Percentiles rank a stretch among this genome's conserved stretches.
These are phyloP conservation scores for Rosa rugosa DNA, from an alignment of 306 rosid species.

Conservation along the genomic window DNA sequence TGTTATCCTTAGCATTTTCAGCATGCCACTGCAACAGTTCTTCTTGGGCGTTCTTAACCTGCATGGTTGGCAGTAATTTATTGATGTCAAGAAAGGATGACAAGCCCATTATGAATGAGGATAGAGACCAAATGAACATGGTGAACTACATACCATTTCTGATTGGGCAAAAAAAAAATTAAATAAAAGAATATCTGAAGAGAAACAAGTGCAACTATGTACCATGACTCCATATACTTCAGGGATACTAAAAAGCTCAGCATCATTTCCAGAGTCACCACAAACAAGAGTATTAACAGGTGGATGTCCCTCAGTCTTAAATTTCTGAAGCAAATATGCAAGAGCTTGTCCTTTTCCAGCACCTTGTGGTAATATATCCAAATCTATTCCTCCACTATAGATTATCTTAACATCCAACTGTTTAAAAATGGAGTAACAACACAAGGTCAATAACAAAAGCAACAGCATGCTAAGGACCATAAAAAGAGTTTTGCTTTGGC, in stretches of 20 bases:
- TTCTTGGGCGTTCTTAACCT: conserved; percentile 99
- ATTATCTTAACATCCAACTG: conserved; percentile 98
- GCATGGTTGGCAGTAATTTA: conserved; percentile 26
- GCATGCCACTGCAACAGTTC: conserved; percentile 92
- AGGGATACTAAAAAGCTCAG: conserved; percentile 91
- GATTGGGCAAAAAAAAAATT: background rate
- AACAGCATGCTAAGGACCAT: background rate
- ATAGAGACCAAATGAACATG: background rate
- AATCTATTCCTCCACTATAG: conserved; percentile 93
- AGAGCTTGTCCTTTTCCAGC: conserved; percentile 99
- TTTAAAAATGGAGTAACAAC: conserved; percentile 27
- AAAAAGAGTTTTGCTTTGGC: conserved; percentile 1
- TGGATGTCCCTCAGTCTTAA: conserved; percentile 61
- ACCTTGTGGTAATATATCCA: conserved; percentile 87
- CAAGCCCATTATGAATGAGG: conserved; percentile 1
- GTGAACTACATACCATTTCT: background rate
- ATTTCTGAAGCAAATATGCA: conserved; percentile 83
- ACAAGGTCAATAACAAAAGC: conserved; percentile 17
- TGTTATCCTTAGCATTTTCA: conserved; percentile 74
- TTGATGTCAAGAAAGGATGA: conserved; percentile 17
- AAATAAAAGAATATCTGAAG: background rate
- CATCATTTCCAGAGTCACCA: conserved; percentile 98
- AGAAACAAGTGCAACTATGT: conserved; percentile 40
- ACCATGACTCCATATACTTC: conserved; percentile 96
- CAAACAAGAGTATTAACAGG: conserved; percentile 86